Conservation (phyloP, 768 basidiomycete species). For the Amanita polypyramis region DNA sequence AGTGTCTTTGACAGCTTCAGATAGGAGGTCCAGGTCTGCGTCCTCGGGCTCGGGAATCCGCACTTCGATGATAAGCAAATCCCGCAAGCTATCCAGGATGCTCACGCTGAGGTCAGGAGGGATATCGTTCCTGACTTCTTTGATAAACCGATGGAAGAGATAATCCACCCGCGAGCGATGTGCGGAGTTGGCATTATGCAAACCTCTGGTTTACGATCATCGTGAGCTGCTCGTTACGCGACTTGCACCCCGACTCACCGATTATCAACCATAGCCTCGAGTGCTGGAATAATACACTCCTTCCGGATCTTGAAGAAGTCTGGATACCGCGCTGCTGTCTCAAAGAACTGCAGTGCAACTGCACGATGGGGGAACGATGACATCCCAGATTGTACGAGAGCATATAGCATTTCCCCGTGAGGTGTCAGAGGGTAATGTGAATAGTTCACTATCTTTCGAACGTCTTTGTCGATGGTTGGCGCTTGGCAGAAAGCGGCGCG, state of each 20-base stretch:
- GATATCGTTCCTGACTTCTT: conserved; percentile 71
- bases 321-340: conserved; percentile 82
- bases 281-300: conserved; percentile 75
- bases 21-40: conserved; percentile 58
- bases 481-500: conserved; percentile 81
- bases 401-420: conserved; percentile 83
- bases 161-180: conserved; percentile 80
- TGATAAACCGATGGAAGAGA: conserved; percentile 87
- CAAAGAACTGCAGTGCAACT: conserved; percentile 87
- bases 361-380: conserved; percentile 74
- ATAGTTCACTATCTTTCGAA: conserved; percentile 57
- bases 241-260: conserved; percentile 41
- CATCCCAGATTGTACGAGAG: conserved; percentile 76
- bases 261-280: conserved; percentile 80
- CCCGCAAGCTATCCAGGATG: conserved; percentile 65
- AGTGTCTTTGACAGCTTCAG: conserved; percentile 70
- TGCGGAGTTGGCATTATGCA: conserved; percentile 65
- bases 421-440: conserved; percentile 76
- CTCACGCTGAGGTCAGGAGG: conserved; percentile 57
- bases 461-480: conserved; percentile 56
- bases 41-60: conserved; percentile 72
- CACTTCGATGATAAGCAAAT: conserved; percentile 67
- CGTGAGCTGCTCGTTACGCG: neutral
- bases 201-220: conserved; percentile 44
- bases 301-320: conserved; percentile 96